Evolutionary conservation across 2,329 filamentous ascomycete genomes (phyloP), one percentile per base, ranked within the genome.

Genomic region (Fusarium fracticaudum): DNA sequence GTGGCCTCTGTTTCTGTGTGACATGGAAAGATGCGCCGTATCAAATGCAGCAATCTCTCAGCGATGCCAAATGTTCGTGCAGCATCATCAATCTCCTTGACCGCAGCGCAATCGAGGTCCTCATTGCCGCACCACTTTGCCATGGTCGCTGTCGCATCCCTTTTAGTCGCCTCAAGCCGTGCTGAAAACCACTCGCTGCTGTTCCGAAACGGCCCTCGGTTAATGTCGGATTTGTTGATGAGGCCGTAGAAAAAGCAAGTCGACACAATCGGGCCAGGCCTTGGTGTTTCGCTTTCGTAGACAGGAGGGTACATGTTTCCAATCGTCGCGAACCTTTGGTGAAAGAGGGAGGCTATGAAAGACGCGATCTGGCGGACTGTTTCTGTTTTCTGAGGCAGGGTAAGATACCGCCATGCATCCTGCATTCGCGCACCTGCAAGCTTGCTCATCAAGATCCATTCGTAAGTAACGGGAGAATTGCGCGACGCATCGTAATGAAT

Each of bases 401-500:
- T 38, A 6, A 65, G 71, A 22, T 48, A 80, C 64, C 17, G 73
- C 73, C 67, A 82, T 70, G 26, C 79, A 76, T 43, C 76, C 2
- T 78, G 61, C 62, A 85, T 78, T 11, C 69, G 76, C 6, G 37
- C 67, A 2, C 81, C 82, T 1, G 59, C 50, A 24, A 83, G 58
- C 29, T 72, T 76, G 17, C 77, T 77, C 80, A 85, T 83, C 15
- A 85, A 58, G 22, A 85, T 85, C 83, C 83, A 86, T 74, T 85
- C 83, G 22, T 81, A 83, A 1, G 81, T 81, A 37, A 85, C 74
- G 8, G 78, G 66, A 26, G 83, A 84, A 2, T 79, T 53, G 18
- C 62, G 67, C 13, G 67, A 78, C 33, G 78, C 73, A 37, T 83
- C 78, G 53, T 77, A 84, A 3, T 71, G 77, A 47, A 83, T 31